phyloP scores from a whole-genome alignment of 345 rosid species.

The Chamaenerion angustifolium region DNA sequence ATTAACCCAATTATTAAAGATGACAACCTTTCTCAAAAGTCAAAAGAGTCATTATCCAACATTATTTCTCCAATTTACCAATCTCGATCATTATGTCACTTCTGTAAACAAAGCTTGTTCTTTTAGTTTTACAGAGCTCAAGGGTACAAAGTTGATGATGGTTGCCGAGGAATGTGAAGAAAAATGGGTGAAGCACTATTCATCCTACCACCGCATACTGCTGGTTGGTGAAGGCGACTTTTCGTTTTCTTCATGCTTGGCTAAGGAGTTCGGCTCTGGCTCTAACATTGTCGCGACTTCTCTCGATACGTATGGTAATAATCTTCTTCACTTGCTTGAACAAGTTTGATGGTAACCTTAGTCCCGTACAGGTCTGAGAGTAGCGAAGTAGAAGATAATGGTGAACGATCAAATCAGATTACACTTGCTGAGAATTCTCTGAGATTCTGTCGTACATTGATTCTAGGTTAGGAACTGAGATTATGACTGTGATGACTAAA shows the following conservation, averaged over 20 bases:
- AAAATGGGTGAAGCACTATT: constrained; percentile 30
- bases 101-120: too few species aligned
- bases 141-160: too few species aligned
- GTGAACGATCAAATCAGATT: too few species aligned
- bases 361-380: background rate
- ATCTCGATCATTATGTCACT: background rate
- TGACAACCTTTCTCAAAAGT: too few species aligned
- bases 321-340: background rate
- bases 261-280: constrained; percentile 29
- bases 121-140: too few species aligned
- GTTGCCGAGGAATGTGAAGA: constrained; percentile 3
- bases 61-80: too few species aligned
- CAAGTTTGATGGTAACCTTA: background rate
- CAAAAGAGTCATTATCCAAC: too few species aligned
- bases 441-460: too few species aligned
- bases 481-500: too few species aligned
- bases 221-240: constrained; percentile 63
- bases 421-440: too few species aligned
- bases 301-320: constrained; percentile 30
- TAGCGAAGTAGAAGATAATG: background rate
- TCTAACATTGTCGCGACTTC: constrained; percentile 40
- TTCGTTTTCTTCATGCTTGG: constrained; percentile 35
- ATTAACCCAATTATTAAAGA: too few species aligned
- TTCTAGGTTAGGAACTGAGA: too few species aligned
- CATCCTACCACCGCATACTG: constrained; percentile 28